Base-by-base conservation (phyloP, 2,329 filamentous ascomycete genomes). In the Didymella sp. region DNA sequence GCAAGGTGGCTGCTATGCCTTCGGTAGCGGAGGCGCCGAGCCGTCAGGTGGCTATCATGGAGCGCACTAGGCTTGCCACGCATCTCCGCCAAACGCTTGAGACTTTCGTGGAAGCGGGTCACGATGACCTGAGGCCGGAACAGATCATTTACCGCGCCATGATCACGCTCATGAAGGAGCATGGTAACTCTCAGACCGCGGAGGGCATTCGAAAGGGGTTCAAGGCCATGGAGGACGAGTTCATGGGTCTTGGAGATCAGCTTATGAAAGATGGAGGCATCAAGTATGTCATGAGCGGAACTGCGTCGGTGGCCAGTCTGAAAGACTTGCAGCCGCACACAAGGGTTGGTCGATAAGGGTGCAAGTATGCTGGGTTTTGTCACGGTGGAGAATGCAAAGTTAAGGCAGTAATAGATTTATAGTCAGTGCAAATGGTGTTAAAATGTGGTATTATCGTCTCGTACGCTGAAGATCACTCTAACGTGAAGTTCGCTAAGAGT, bases 21-120 rank as follows among this genome's bases (percentile, higher is more conserved):
- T 12, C 21, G 2, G 3, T 33, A 28, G 38, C 46, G 31, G 4
- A 42, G 31, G 13, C 12, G 6, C 7, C 30, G 12, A 38, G 47
- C 12, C 54, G 40, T 38, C 54, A 52, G 9, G 22, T 44, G 1
- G 48, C n/a, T 13, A 25, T 57, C 17, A 28, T 44, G n/a, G 48
- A 52, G 25, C 54, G 48, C 30, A 52, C 40, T 12, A 30, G 49
- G 24, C 43, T 51, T n/a, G 43, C 38, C n/a, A 45, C 48, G 9
- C 41, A 48, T 19, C 38, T 57, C 17, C 37, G 49, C 15, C 38
- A 33, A 7, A 37, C 43, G 4, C 37, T 48, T 13, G 48, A 57
- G 24, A 13, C 6, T 9, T 57, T 57, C 27, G n/a, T 48, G 31
- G 6, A 30, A 9, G 49, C 54, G 8, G 43, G 43, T 3, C 21